These are phyloP conservation scores for Eucommia ulmoides DNA, from an alignment of 257 asterid genomes.

Conservation along the genomic window DNA sequence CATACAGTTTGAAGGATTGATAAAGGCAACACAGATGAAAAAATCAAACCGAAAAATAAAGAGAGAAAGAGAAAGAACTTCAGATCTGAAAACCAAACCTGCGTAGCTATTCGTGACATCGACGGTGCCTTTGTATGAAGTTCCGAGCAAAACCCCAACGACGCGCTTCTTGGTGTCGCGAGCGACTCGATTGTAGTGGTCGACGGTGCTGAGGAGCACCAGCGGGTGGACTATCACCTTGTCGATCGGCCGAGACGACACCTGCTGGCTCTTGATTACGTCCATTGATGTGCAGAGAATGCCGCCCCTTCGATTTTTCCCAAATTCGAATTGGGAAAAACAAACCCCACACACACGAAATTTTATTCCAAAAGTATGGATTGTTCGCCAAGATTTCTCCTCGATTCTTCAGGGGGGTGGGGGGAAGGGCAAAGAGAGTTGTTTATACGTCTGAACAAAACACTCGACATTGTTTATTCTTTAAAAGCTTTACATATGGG, in stretches of 20 bases:
- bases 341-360: too few relatives aligned
- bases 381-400: too few relatives aligned
- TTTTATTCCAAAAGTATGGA: too few relatives aligned
- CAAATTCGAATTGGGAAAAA: too few relatives aligned
- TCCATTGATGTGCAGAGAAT: too few relatives aligned
- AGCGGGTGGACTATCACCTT: slow-evolving; percentile 94
- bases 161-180: slow-evolving; percentile 87
- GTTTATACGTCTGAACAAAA: too few relatives aligned
- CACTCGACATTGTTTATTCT: too few relatives aligned
- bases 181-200: slow-evolving; percentile 92
- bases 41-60: neutral
- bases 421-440: too few relatives aligned
- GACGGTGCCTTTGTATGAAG: slow-evolving; percentile 75
- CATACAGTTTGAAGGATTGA: neutral
- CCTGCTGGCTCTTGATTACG: slow-evolving; percentile 79
- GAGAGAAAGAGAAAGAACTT: neutral
- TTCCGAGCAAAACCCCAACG: slow-evolving; percentile 79
- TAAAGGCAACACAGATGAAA: neutral
- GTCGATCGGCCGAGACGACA: slow-evolving; percentile 66
- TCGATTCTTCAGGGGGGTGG: too few relatives aligned
- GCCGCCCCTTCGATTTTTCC: too few relatives aligned
- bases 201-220: slow-evolving; percentile 86
- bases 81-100: slow-evolving; percentile 54
- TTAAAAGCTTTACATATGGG: too few relatives aligned
- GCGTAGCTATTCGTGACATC: slow-evolving; percentile 97